These are phyloP conservation scores for Paxillus rubicundulus DNA, from an alignment of 768 basidiomycete genomes.

Conservation along the genomic window DNA sequence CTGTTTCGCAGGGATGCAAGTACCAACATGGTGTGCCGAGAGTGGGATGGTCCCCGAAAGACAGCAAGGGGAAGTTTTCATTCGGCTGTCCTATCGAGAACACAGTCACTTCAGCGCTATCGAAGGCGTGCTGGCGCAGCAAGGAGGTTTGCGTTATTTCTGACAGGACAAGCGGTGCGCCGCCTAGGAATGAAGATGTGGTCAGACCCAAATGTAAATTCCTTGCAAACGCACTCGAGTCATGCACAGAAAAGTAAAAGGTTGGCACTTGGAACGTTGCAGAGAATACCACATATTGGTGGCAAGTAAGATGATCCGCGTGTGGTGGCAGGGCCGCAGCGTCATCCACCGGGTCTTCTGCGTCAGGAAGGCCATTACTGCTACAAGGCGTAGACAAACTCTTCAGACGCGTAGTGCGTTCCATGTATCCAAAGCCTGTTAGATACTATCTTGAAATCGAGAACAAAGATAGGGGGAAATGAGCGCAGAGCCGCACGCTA, in stretches of 20 bases:
- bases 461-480: slow-evolving; percentile 11
- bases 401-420: slow-evolving; percentile 33
- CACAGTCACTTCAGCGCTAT: slow-evolving; percentile 43
- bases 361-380: slow-evolving; percentile 4
- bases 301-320: slow-evolving; percentile 41
- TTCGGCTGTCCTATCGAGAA: slow-evolving; percentile 53
- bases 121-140: slow-evolving; percentile 50
- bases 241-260: slow-evolving; percentile 76
- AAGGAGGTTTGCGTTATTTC: slow-evolving; percentile 58
- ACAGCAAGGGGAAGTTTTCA: slow-evolving; percentile 70
- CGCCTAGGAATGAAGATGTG: slow-evolving; percentile 45
- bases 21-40: slow-evolving; percentile 78
- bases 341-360: slow-evolving; percentile 32
- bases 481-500: slow-evolving; percentile 39
- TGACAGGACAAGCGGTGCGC: slow-evolving; percentile 55
- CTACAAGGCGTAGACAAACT: slow-evolving; percentile 3
- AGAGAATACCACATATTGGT: slow-evolving; percentile 74
- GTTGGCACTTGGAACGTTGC: slow-evolving; percentile 78
- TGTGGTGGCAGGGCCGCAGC: slow-evolving; percentile 34
- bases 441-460: slow-evolving; percentile 26
- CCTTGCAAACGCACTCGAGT: slow-evolving; percentile 54
- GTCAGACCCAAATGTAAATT: slow-evolving; percentile 9
- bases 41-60: slow-evolving; percentile 85
- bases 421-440: slow-evolving; percentile 47
- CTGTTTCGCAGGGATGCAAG: slow-evolving; percentile 84